Conservation (phyloP, 257 asterid species). For the Thymus mandschuricus region DNA sequence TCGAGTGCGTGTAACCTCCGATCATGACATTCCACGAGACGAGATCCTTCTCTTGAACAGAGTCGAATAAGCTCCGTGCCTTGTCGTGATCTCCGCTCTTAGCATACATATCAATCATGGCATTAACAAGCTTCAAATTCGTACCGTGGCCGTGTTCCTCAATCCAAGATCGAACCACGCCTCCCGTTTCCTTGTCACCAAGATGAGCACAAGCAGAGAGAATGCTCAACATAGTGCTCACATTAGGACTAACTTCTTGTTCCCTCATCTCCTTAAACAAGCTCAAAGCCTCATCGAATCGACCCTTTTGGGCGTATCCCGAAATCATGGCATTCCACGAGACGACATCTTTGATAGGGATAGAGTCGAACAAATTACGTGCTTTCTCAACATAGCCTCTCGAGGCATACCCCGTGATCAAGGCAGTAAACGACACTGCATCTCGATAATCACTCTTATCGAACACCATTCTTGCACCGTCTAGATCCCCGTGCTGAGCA, state of each 20-base stretch:
- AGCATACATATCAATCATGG: constrained; percentile 58
- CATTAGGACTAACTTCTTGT: constrained; percentile 36
- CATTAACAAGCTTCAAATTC: constrained; percentile 45
- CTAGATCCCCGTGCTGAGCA: constrained; percentile 42
- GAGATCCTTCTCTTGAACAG: constrained; percentile 38
- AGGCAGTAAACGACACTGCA: constrained; percentile 54
- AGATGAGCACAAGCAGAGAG: constrained; percentile 48
- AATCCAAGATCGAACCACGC: constrained; percentile 42
- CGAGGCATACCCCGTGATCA: constrained; percentile 47
- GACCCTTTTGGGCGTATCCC: constrained; percentile 46
- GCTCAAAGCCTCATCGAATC: constrained; percentile 40
- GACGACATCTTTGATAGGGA: constrained; percentile 48
- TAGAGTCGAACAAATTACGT: constrained; percentile 39
- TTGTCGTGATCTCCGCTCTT: constrained; percentile 45
- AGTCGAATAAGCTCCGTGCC: constrained; percentile 42
- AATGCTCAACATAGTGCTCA: constrained; percentile 46
- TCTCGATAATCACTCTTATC: constrained; percentile 42
- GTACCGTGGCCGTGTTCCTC: constrained; percentile 39
- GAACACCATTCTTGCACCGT: constrained; percentile 49
- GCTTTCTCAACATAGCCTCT: constrained; percentile 45
- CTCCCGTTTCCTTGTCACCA: constrained; percentile 38
- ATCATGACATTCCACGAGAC: constrained; percentile 60
- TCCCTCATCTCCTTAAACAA: constrained; percentile 49
- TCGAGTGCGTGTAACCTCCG: constrained; percentile 48
- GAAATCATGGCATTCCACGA: constrained; percentile 57